Evolutionary conservation across 495 filamentous ascomycete genomes (phyloP).

Genomic region (Cairneyella variabilis): DNA sequence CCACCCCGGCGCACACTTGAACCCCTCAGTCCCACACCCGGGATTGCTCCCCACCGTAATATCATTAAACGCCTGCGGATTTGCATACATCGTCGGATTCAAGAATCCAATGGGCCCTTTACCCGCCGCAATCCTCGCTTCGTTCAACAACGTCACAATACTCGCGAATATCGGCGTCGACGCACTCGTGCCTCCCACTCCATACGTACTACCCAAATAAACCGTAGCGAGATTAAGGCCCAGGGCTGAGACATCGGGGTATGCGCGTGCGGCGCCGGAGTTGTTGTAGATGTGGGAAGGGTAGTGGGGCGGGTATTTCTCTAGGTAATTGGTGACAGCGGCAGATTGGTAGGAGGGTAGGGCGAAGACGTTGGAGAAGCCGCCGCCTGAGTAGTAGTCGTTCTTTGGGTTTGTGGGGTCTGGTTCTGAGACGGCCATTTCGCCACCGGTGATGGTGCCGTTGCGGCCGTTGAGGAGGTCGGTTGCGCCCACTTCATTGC

Average conservation of each 20-base stretch:
- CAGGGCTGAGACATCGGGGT: constrained; percentile 61
- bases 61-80: constrained; percentile 36
- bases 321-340: constrained; percentile 49
- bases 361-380: constrained; percentile 36
- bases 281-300: constrained; percentile 52
- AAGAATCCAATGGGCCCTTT: constrained; percentile 55
- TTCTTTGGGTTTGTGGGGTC: background rate
- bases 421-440: constrained; percentile 24
- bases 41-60: too few species aligned
- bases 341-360: constrained; percentile 33
- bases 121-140: constrained; percentile 49
- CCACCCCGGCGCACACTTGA: too few species aligned
- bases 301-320: constrained; percentile 34
- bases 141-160: constrained; percentile 59
- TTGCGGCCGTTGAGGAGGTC: constrained; percentile 11
- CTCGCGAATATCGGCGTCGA: constrained; percentile 51
- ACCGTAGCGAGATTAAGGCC: constrained; percentile 52
- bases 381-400: constrained; percentile 34
- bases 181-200: constrained; percentile 53
- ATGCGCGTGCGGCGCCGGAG: constrained; percentile 46
- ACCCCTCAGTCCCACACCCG: too few species aligned
- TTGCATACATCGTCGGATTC: constrained; percentile 45
- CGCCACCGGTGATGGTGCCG: constrained; percentile 22
- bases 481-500: too few species aligned
- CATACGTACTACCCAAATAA: constrained; percentile 33